A percentile compares a stretch with the other conserved stretches of the same genome.
Evolutionary conservation across 2,329 filamentous ascomycete genomes (phyloP).

Genomic region (Botrytis hyacinthi): DNA sequence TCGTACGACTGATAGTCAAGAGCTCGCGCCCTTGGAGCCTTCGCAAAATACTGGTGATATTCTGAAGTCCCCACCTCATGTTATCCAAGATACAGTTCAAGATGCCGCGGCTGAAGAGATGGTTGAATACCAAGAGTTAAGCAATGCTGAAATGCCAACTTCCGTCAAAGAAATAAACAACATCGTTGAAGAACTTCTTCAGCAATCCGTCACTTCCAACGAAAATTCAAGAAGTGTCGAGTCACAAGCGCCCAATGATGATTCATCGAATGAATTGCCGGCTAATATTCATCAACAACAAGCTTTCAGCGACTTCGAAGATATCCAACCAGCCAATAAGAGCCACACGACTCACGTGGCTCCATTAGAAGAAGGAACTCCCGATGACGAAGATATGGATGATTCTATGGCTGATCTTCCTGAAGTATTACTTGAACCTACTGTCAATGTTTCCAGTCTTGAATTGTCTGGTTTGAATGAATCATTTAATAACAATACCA

Average conservation of each 20-base stretch:
- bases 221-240: neutral
- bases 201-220: neutral
- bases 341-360: neutral
- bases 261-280: neutral
- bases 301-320: neutral
- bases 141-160: neutral
- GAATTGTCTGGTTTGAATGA: neutral
- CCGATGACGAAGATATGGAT: constrained; percentile 12
- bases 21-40: neutral
- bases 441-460: constrained; percentile 2
- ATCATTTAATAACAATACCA: neutral
- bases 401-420: constrained; percentile 11
- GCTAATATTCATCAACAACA: neutral
- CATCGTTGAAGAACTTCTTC: constrained; percentile 12
- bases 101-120: neutral
- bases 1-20: neutral
- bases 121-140: neutral
- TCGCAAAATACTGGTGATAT: neutral
- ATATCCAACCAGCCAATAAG: neutral
- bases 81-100: neutral
- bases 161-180: neutral
- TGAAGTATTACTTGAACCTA: constrained; percentile 14
- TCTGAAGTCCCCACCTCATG: too few species aligned
- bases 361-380: neutral
- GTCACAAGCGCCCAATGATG: neutral